Conservation (phyloP, 2,329 filamentous ascomycete species). For the Teratosphaeria gauchensis region DNA sequence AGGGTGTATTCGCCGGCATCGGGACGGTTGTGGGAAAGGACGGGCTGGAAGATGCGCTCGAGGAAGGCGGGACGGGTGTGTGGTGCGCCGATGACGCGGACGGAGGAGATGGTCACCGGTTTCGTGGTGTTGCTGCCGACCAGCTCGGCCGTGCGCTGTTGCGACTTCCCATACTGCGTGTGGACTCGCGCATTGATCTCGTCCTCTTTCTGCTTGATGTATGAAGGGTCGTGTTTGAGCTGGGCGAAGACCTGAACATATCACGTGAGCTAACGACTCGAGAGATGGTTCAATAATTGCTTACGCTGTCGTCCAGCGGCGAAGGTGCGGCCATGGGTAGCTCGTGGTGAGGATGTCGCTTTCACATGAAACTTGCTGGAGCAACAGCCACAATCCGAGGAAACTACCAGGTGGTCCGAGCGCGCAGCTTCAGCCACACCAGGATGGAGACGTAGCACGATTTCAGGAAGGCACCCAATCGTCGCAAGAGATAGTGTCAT, state of each 20-base stretch:
- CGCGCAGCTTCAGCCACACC: neutral
- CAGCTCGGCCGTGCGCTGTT: slow-evolving; percentile 55
- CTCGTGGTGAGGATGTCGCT: neutral
- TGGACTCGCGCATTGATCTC: slow-evolving; percentile 50
- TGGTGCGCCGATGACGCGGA: slow-evolving; percentile 71
- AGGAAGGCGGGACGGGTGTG: slow-evolving; percentile 81
- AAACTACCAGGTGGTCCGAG: neutral
- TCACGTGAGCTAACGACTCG: slow-evolving; percentile 9
- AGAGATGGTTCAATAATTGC: neutral
- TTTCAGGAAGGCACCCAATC: too few species aligned
- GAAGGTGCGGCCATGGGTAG: slow-evolving; percentile 9
- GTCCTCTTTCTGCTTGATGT: slow-evolving; percentile 50
- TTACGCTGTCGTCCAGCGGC: slow-evolving; percentile 14
- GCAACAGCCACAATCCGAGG: neutral
- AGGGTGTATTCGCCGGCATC: slow-evolving; percentile 55
- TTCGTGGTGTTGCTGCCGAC: slow-evolving; percentile 74
- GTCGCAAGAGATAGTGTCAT: too few species aligned
- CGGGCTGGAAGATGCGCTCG: slow-evolving; percentile 66
- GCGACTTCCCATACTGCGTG: slow-evolving; percentile 51
- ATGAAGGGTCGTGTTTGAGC: slow-evolving; percentile 49
- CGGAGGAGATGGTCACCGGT: slow-evolving; percentile 76
- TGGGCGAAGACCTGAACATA: slow-evolving; percentile 47
- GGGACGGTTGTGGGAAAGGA: slow-evolving; percentile 54
- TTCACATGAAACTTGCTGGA: neutral
- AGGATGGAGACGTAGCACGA: too few species aligned